phyloP scores from a whole-genome alignment of 768 basidiomycete species.

The Russula olivacea region DNA sequence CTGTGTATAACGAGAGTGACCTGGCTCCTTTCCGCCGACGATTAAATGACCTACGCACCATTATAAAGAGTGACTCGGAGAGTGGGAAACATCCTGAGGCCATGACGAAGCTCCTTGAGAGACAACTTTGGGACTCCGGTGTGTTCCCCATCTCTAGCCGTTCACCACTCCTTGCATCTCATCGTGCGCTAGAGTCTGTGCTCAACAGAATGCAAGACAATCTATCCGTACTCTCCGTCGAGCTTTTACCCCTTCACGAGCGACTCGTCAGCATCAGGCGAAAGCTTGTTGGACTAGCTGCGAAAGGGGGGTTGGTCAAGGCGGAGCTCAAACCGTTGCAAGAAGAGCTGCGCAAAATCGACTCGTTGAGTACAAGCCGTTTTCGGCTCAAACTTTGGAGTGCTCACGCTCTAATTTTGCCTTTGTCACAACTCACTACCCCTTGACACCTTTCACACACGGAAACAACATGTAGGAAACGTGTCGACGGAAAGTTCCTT shows the following conservation, averaged over 20 bases:
- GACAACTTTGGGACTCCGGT: conserved; percentile 92
- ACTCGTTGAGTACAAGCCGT: conserved; percentile 70
- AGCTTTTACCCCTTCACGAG: conserved; percentile 88
- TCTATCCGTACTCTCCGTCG: conserved; percentile 79
- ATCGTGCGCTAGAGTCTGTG: conserved; percentile 46
- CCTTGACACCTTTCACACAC: conserved; percentile 26
- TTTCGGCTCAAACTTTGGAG: not conserved
- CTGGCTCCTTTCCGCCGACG: conserved; percentile 83
- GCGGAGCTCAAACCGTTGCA: conserved; percentile 83
- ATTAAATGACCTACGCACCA: conserved; percentile 72
- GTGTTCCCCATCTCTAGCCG: conserved; percentile 30
- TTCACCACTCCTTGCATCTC: not conserved
- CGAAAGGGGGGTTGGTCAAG: conserved; percentile 80
- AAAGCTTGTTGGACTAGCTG: conserved; percentile 81
- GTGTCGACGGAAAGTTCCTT: conserved; percentile 93
- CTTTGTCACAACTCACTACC: not conserved
- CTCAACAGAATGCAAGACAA: conserved; percentile 77
- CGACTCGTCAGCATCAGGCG: conserved; percentile 81
- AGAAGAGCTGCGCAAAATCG: conserved; percentile 92
- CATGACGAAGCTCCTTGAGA: conserved; percentile 82
- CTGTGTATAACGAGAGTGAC: conserved; percentile 88
- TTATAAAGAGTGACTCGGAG: conserved; percentile 78
- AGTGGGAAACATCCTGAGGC: conserved; percentile 79
- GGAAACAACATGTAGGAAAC: conserved; percentile 48
- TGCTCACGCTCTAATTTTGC: conserved; percentile 12